A percentile compares a stretch with the other conserved stretches of the same genome.
These are phyloP conservation scores for Limnomonas spitsbergensis DNA, from an alignment of 139 green algal genomes.

Conservation along the genomic window DNA sequence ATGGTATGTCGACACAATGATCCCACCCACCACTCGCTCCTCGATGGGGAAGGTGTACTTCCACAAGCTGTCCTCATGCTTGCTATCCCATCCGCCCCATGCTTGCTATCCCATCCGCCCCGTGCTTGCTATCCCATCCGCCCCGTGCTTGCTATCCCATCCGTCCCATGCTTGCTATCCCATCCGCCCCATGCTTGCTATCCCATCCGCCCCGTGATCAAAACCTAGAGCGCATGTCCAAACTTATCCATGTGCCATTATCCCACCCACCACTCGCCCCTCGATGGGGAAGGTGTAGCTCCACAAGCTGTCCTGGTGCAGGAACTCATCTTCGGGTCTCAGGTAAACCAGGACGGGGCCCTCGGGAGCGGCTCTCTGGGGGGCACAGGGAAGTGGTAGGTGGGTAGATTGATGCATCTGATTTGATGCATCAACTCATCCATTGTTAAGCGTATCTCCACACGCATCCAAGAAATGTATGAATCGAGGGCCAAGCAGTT, in stretches of 20 bases:
- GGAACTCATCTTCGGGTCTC: constrained; percentile 84
- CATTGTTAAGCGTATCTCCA: neutral
- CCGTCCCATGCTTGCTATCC: no score
- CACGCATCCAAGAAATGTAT: no score
- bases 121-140: no score
- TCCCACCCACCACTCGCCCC: constrained; percentile 25
- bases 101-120: no score
- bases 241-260: no score
- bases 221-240: no score
- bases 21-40: constrained; percentile 25
- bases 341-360: constrained; percentile 63
- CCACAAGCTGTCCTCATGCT: constrained; percentile 58
- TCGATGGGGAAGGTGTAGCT: constrained; percentile 68
- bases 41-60: constrained; percentile 68
- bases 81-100: no score
- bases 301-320: constrained; percentile 62
- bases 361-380: neutral
- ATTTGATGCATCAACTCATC: neutral
- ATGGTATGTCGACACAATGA: no score
- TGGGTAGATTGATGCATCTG: neutral
- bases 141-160: no score
- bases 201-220: no score
- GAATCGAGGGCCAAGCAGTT: no score
- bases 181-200: no score
- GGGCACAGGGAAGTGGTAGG: neutral